phyloP scores from a whole-genome alignment of 2,329 filamentous ascomycete genomes.

The Talaromyces sp. region DNA sequence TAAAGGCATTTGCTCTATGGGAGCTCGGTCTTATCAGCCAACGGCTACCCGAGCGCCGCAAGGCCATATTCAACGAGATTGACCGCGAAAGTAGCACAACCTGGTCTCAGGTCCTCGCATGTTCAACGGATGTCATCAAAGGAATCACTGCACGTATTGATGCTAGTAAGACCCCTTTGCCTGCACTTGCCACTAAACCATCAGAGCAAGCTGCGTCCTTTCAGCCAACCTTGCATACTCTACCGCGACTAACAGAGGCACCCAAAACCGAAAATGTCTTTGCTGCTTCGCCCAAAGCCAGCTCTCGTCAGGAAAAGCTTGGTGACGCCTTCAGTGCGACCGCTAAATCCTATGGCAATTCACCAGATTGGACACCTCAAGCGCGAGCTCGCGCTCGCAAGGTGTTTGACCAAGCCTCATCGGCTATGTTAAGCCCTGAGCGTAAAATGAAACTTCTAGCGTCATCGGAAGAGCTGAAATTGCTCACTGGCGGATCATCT shows the following conservation, averaged over 20 bases:
- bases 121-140: constrained; percentile 71
- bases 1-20: constrained; percentile 86
- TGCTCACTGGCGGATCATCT: constrained; percentile 34
- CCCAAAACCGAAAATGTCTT: constrained; percentile 54
- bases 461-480: constrained; percentile 42
- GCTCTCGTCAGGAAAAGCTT: constrained; percentile 39
- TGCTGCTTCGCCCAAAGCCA: constrained; percentile 42
- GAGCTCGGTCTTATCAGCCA: constrained; percentile 80
- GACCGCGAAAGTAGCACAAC: constrained; percentile 77
- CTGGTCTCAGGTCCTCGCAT: constrained; percentile 75
- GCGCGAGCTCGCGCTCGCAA: constrained; percentile 43
- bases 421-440: constrained; percentile 43
- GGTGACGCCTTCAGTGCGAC: constrained; percentile 47
- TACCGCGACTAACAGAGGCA: constrained; percentile 54
- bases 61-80: constrained; percentile 82
- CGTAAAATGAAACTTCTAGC: constrained; percentile 41
- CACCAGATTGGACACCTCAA: constrained; percentile 47
- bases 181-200: constrained; percentile 29
- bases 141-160: constrained; percentile 69
- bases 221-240: constrained; percentile 43
- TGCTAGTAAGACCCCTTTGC: constrained; percentile 54
- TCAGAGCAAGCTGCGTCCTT: constrained; percentile 49
- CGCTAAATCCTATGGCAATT: constrained; percentile 51
- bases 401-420: constrained; percentile 42
- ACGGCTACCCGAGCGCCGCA: constrained; percentile 72